Percentiles rank a stretch among this genome's conserved stretches.
Conservation (phyloP, 352 stramenopile species). For the Phytophthora crassamura region DNA sequence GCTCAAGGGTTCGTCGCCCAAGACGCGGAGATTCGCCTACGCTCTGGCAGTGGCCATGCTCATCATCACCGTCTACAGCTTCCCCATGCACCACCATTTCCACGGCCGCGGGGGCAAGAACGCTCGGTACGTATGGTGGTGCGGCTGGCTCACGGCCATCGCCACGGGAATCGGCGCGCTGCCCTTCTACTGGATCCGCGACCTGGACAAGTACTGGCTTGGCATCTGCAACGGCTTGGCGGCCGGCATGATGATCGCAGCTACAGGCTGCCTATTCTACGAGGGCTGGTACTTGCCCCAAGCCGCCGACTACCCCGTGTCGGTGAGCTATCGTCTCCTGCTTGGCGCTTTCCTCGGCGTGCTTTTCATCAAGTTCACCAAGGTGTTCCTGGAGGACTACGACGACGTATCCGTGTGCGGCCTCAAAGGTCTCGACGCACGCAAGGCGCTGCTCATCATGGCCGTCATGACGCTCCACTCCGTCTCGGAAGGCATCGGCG, state of each 20-base stretch:
- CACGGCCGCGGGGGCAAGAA: conserved; percentile 55
- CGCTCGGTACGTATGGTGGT: conserved; percentile 96
- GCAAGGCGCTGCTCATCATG: conserved; percentile 97
- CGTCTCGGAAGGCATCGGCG: conserved; percentile 97
- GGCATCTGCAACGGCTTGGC: conserved; percentile 95
- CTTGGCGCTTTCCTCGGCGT: conserved; percentile 93
- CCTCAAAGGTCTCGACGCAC: conserved; percentile 83
- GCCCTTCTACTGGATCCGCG: conserved; percentile 94
- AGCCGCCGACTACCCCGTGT: conserved; percentile 71
- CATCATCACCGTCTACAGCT: conserved; percentile 74
- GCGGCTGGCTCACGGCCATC: conserved; percentile 97
- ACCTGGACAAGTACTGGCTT: conserved; percentile 95
- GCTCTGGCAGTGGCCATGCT: conserved; percentile 56
- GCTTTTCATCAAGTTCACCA: conserved; percentile 97
- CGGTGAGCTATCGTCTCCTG: conserved; percentile 79
- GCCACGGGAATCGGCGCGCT: conserved; percentile 95
- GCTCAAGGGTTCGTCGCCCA: conserved; percentile 18
- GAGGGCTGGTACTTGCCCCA: conserved; percentile 92
- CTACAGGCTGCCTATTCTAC: conserved; percentile 94
- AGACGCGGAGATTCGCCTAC: conserved; percentile 44
- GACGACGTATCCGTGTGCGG: conserved; percentile 94
- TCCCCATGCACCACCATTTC: conserved; percentile 38
- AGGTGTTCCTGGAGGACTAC: conserved; percentile 94
- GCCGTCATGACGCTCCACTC: conserved; percentile 99
- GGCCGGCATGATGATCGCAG: conserved; percentile 98